Base-by-base conservation (phyloP, 176 grass and related monocot genomes). In the Pharus latifolius region DNA sequence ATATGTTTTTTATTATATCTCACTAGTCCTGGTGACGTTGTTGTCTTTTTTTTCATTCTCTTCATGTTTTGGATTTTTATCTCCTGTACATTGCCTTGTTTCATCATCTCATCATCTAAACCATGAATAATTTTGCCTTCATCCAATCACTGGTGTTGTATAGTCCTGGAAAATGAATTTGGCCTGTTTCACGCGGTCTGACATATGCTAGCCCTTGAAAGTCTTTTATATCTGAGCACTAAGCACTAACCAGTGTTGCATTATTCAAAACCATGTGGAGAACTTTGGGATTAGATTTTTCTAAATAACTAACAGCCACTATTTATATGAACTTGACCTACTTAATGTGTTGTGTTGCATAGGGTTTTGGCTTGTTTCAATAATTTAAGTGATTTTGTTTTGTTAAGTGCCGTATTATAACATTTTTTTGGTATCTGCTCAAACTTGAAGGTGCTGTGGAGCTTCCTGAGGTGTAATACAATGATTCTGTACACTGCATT, bases 381-480 rank as follows among this genome's bases (percentile, higher is more conserved):
- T 65, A 44, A 32, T 29, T 24, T 37, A 67, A 11, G 24, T 7
- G 35, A 35, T 6, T 60, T 16, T 66, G 24, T 67, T 48, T 67
- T 3, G 57, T 16, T 62, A 0, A 26, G 8, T 78, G 38, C 47
- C 15, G 7, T 30, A 19, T 70, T 13, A 30, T 74, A 23, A 51
- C 60, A 37, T 16, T 11, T 58, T 34, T 22, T 32, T 45, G 27
- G 27, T 33, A 44, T 16, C 26, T 78, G 45, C 26, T 69, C 37
- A 38, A 64, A 58, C 66, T 11, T 90, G 50, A 66, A 86, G 79
- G 70, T 90, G 87, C 7, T 90, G 87, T 42, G 82, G 78, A 70
- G 69, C 78, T 34, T 78, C 78, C 46, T 86, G 69, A 86, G 31
- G 23, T 18, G 22, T 33, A 78, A 26, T 16, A 45, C 7, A 5